Evolutionary conservation across 169 alveolate genomes (phyloP).

Genomic region (Plasmodium ovale): DNA sequence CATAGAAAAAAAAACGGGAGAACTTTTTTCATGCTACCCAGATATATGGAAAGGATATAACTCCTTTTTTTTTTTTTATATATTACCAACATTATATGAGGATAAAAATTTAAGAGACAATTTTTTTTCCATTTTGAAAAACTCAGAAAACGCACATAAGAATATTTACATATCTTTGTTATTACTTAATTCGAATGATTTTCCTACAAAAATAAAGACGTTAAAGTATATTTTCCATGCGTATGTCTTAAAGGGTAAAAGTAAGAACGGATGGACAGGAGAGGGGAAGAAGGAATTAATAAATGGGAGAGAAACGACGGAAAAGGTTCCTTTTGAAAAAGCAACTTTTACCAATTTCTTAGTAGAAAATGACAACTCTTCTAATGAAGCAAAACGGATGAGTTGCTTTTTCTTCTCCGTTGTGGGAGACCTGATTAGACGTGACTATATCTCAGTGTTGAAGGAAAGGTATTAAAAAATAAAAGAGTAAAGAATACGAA

Average conservation of each 20-base stretch:
- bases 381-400: conserved; percentile 23
- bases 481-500: not conserved
- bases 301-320: not conserved
- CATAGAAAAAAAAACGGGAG: conserved; percentile 21
- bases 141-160: conserved; percentile 21
- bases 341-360: conserved; percentile 10
- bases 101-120: conserved; percentile 22
- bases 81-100: conserved; percentile 23
- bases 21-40: conserved; percentile 48
- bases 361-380: conserved; percentile 15
- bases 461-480: conserved; percentile 30
- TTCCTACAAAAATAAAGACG: conserved; percentile 19
- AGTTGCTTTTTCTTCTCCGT: conserved; percentile 49
- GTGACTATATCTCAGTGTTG: conserved; percentile 19
- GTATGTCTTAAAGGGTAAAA: conserved; percentile 14
- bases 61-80: conserved; percentile 56
- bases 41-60: conserved; percentile 63
- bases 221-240: conserved; percentile 29
- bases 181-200: conserved; percentile 26
- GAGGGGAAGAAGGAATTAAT: too few species aligned
- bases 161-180: conserved; percentile 43
- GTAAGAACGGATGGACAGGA: not conserved
- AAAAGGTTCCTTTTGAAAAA: not conserved
- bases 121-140: conserved; percentile 17
- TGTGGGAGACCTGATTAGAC: conserved; percentile 23